Base-by-base conservation (phyloP, 2,329 filamentous ascomycete species). In the Colletotrichum eleusines region DNA sequence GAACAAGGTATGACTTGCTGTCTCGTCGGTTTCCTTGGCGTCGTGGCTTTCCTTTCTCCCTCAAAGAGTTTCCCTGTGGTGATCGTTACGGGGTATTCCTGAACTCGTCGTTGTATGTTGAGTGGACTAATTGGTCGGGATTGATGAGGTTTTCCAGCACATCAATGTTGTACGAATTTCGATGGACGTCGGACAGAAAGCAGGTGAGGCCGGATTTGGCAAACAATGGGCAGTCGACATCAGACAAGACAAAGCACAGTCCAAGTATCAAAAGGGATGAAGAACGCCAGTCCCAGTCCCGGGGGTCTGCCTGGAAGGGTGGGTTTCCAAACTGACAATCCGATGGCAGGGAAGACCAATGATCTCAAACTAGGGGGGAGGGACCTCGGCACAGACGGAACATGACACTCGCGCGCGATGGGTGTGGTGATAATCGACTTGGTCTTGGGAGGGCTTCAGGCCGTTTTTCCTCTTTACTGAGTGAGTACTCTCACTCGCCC, bases 401-500 rank as follows among this genome's bases (percentile, higher is more conserved):
- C 33, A 54, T 8, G 26, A n/a, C n/a, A 42, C 23, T 23, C 7
- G 26, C 38, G 35, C 26, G 33, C 40, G 26, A 42, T 40, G 50
- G 40, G 28, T n/a, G 12, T 40, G n/a, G n/a, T n/a, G 31, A 23
- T 60, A 3, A 33, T 62, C 11, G 18, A 20, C 42, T n/a, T 28
- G 42, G 46, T 20, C 42, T 58, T 58, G 64, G 67, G 67, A 71
- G 63, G 67, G 55, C 67, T 59, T 48, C 35, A 20, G 8, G 28
- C 26, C 7, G 26, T 31, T 40, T 20, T 33, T 12, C 26, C 23
- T 35, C 28, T 11, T 8, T 6, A 8, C 18, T 11, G n/a, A n/a
- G n/a, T n/a, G n/a, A n/a, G 46, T 16, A 18, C 14, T 5, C 11
- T n/a, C 12, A 48, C 16, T n/a, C n/a, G n/a, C n/a, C n/a, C n/a